Base-by-base conservation (phyloP, 2,329 filamentous ascomycete genomes). In the Fusarium tupiense region DNA sequence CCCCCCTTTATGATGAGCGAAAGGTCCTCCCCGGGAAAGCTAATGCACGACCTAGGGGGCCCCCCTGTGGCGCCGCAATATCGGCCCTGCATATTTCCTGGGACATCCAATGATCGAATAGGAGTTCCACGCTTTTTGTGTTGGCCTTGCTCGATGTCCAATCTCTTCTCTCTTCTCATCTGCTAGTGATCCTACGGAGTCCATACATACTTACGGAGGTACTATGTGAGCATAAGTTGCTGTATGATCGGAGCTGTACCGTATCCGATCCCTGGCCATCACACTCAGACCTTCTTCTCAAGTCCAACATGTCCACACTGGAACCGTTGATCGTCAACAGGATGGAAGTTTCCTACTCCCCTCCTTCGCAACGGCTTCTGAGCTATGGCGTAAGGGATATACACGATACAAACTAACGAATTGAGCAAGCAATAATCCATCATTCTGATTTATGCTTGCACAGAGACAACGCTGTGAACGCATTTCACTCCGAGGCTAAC, bases 131-230 rank as follows among this genome's bases (percentile, higher is more conserved):
- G 50, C 61, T 58, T 64, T 66, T 61, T 43, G 52, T 61, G 53
- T 64, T 61, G 64, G 61, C 37, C 50, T 67, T 47, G 35, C 67
- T 67, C 59, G 49, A 59, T 49, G 49, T 72, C 72, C 62, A 78
- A 78, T 78, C 72, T 78, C 76, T 74, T 76, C 75, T 50, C 31
- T 66, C 66, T 38, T 46, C 40, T 44, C 64, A 20, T 68, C 37
- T 65, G 14, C 71, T 50, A 71, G 59, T 68, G 71, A 72, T 72
- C 74, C 61, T 64, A 56, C 35, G 20, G 29, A 33, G 47, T 44
- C 17, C 41, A 17, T 31, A 33, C 26, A 35, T 35, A 35, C 33
- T n/a, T n/a, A 10, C 11, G 20, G 19, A 29, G 46, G 26, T 49
- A 29, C 31, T 8, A 20, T 37, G n/a, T 26, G 19, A 53, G 33